Percentiles rank a stretch among this genome's conserved stretches.
Conservation (phyloP, 306 rosid species). For the Malus sylvestris region DNA sequence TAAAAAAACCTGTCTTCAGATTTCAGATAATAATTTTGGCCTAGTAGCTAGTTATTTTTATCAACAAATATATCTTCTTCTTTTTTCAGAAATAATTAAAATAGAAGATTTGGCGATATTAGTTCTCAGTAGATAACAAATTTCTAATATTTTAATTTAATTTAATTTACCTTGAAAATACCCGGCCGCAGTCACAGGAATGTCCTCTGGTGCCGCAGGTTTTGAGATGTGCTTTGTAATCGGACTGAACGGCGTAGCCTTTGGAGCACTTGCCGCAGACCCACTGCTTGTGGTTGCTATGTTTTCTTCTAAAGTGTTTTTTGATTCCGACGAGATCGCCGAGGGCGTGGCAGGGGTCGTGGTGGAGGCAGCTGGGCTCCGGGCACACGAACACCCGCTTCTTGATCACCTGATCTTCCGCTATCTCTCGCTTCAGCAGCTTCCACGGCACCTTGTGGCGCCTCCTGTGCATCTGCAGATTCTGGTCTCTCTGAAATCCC, state of each 20-base stretch:
- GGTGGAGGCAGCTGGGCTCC: conserved; percentile 77
- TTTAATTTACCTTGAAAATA: conserved; percentile 60
- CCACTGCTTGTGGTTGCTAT: conserved; percentile 91
- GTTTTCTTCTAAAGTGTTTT: conserved; percentile 85
- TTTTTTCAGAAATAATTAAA: too few relatives aligned
- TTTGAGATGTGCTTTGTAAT: conserved; percentile 94
- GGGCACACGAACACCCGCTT: conserved; percentile 92
- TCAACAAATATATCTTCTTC: too few relatives aligned
- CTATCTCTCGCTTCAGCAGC: conserved; percentile 53
- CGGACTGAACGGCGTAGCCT: conserved; percentile 93
- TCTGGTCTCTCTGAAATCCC: conserved; percentile 95
- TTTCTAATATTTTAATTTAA: neutral
- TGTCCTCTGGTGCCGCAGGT: conserved; percentile 98
- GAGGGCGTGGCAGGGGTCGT: conserved; percentile 81
- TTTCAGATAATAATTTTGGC: neutral
- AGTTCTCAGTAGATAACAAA: too few relatives aligned
- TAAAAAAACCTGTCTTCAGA: neutral
- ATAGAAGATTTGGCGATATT: neutral
- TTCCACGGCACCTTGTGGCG: conserved; percentile 97
- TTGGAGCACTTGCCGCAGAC: conserved; percentile 83
- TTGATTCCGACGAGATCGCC: conserved; percentile 96
- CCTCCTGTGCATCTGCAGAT: conserved; percentile 93
- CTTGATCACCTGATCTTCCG: conserved; percentile 35
- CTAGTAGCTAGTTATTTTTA: neutral
- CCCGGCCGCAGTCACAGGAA: conserved; percentile 99